Evolutionary conservation across 495 filamentous ascomycete genomes (phyloP), one percentile per base, ranked within the genome.

Genomic region (Neurospora sp.): DNA sequence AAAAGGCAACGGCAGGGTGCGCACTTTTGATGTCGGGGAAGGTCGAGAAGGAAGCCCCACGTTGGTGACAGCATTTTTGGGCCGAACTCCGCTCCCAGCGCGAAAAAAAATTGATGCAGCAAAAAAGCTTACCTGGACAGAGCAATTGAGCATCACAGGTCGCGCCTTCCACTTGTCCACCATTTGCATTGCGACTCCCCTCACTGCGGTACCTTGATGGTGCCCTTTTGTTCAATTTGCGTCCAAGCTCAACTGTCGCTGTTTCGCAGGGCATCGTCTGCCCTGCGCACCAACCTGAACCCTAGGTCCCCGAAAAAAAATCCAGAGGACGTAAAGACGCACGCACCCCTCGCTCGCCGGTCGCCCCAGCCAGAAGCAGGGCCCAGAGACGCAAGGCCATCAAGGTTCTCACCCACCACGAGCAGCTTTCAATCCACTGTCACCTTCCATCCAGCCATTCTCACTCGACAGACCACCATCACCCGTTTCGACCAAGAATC

Each of bases 361-460:
- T 35, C 14, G 54, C 54, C 54, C 48, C 23, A 62, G 54, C 54
- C 54, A 62, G 27, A 35, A 62, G 54, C 54, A 62, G 54, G 54
- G 54, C 54, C 54, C 54, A 35, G 7, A 35, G 2, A 66, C 46
- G 4, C 42, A 69, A 46, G 69, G 72, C 75, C 75, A 72, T 77
- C 75, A 77, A 77, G 75, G 75, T 77, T 77, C 75, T 77, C 75
- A 75, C 40, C 59, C 73, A 39, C 41, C 62, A 75, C 46, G 42
- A 62, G 59, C 62, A 72, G 38, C 73, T 38, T 72, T 72, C 73
- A 44, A 46, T 42, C 42, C 14, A 35, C 54, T 66, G 54, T 35
- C 54, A 66, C 70, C 70, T n/a, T 38, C 70, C 70, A 18, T 71
- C 70, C 70, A 71, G 14, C 54, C 14, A 16, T 66, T 66, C 54